Evolutionary conservation across 768 basidiomycete species (phyloP).

Genomic region (Podaxis mareebaensis): DNA sequence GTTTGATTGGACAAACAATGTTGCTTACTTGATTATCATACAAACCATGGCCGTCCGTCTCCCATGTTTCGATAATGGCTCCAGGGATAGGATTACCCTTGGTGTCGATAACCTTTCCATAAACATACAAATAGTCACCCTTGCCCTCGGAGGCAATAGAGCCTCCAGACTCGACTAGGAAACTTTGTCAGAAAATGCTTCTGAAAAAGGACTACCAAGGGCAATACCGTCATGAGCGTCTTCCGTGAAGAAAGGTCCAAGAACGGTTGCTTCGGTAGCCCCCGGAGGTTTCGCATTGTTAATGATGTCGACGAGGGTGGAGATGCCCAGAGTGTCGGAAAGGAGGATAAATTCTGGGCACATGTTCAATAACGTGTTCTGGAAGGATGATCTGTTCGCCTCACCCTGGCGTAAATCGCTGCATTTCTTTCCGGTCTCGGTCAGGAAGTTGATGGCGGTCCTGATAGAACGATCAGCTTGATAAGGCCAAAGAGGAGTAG

Average conservation of each 20-base stretch:
- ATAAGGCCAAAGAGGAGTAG: neutral
- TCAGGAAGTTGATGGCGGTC: slow-evolving; percentile 75
- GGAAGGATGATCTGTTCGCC: slow-evolving; percentile 10
- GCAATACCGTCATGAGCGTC: slow-evolving; percentile 69
- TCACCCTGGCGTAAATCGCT: slow-evolving; percentile 63
- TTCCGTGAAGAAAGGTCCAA: slow-evolving; percentile 83
- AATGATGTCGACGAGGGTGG: slow-evolving; percentile 71
- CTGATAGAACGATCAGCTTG: slow-evolving; percentile 25
- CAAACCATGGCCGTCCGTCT: slow-evolving; percentile 65
- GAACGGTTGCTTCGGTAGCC: slow-evolving; percentile 73
- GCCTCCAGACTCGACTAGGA: slow-evolving; percentile 62
- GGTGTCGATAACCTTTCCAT: slow-evolving; percentile 66
- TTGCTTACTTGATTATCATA: slow-evolving; percentile 37
- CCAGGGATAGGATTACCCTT: slow-evolving; percentile 64
- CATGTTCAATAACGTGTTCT: slow-evolving; percentile 60
- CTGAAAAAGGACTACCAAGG: slow-evolving; percentile 4
- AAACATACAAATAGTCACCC: slow-evolving; percentile 81
- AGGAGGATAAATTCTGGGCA: slow-evolving; percentile 75
- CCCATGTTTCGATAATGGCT: slow-evolving; percentile 82
- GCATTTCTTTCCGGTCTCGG: slow-evolving; percentile 70
- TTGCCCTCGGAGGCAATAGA: slow-evolving; percentile 88
- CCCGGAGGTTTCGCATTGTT: slow-evolving; percentile 65
- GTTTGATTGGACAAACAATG: neutral
- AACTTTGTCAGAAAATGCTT: neutral
- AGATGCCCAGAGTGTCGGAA: slow-evolving; percentile 81